Base-by-base conservation (phyloP, 495 filamentous ascomycete species). In the Jackrogersella multiformis region DNA sequence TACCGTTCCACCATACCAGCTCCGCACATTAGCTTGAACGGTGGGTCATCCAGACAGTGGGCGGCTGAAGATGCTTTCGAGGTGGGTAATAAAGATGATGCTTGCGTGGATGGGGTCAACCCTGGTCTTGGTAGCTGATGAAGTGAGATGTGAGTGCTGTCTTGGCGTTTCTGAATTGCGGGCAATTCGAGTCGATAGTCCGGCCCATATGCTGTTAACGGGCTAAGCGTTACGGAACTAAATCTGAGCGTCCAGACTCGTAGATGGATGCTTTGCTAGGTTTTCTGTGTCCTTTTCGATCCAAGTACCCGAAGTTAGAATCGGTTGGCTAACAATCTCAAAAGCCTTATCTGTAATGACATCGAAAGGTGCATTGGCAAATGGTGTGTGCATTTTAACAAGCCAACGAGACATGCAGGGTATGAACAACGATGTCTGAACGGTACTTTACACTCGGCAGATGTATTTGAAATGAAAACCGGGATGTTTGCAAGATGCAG, bases 101-200 rank as follows among this genome's bases (percentile, higher is more conserved):
- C 66, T 73, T 69, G 62, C 66, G 70, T 65, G 56, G 70, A 60
- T 60, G 48, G 45, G 53, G 44, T 62, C 20, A 45, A 62, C 56
- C 61, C 67, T 48, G 36, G 66, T 39, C 45, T 64, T 44, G 32
- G 46, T 45, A 60, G 60, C 60, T 64, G 39, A 68, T 42, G 42
- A 16, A 45, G 53, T 52, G 62, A 49, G 58, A 70, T 70, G 67
- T 42, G 61, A 52, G 61, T 69, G 66, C 46, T 71, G 48, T 20
- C 68, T 71, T 71, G 63, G 68, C 68, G 68, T 71, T 71, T 71
- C 68, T 52, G 64, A 71, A 67, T 71, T 71, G 68, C 68, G 58
- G 63, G 68, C 64, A 71, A 52, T 46, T 63, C 48, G 46, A 62
- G 68, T 71, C 58, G 68, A 71, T 70, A 70, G 67, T 70, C 35